Base-by-base conservation (phyloP, 495 filamentous ascomycete species). In the Pseudevernia furfuracea region DNA sequence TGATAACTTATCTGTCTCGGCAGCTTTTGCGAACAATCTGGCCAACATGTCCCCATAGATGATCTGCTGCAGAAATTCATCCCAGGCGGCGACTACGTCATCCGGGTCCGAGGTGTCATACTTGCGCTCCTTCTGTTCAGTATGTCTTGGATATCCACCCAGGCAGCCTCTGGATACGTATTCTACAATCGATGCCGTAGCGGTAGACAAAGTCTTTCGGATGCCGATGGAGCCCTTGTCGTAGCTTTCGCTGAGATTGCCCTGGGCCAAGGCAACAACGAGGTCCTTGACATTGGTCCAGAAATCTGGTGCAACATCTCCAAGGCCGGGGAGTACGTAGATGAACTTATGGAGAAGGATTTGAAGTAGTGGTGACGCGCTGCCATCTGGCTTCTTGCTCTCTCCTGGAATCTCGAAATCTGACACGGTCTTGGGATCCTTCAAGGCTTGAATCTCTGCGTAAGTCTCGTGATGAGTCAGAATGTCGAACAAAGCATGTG, bases 381-480 rank as follows among this genome's bases (percentile, higher is more conserved):
- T 82, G 6, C 72, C 70, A 34, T 71, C 68, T 25, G 59, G 66
- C 41, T 69, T 68, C 67, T 55, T 36, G 25, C 53, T 32, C 30
- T 70, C 49, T 43, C 87, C 86, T 0, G 86, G 86, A 64, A 78
- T 79, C 3, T 86, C 85, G 74, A 87, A 88, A 14, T 71, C 36
- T 43, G 78, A 73, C 64, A 87, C 82, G 38, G 80, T 77, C 8
- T 71, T 72, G 1, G 84, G 78, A 30, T 78, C 58, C 66, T 83
- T 86, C 75, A 88, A 85, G 63, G 73, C 76, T 68, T 83, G 74
- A 30, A 86, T 85, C 68, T 89, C 86, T 8, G 72, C 65, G 66
- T 87, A 88, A 10, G 82, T 82, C 68, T 87, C 78, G 66, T 84
- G 71, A 72, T 88, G 85, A 39, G 84, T 84, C 44, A 89, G 79